Conservation (phyloP, 495 filamentous ascomycete species). For the Penicillium parvum region DNA sequence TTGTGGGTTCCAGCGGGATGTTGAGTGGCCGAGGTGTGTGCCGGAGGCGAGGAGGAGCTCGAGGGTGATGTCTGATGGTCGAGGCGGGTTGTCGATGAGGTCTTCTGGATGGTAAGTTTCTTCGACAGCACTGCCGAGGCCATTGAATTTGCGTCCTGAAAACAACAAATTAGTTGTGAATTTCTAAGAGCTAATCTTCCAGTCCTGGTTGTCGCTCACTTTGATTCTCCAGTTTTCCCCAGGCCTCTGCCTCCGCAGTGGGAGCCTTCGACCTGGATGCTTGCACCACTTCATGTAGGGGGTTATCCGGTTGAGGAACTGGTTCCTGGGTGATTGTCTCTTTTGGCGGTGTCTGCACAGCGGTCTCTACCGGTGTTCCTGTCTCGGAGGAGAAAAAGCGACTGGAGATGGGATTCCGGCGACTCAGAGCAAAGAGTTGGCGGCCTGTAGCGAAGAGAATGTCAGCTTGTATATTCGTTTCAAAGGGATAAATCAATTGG, state of each 20-base stretch:
- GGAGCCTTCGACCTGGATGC: conserved; percentile 4
- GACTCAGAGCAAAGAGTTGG: conserved; percentile 38
- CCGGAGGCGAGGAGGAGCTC: conserved; percentile 89
- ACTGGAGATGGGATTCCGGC: conserved; percentile 31
- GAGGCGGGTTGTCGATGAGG: conserved; percentile 65
- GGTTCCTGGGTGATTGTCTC: too few relatives aligned
- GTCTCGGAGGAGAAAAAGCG: conserved; percentile 38
- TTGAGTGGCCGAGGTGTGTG: conserved; percentile 87
- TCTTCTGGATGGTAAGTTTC: conserved; percentile 59
- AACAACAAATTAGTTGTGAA: not conserved
- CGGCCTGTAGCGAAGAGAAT: conserved; percentile 28
- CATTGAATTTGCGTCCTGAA: conserved; percentile 31
- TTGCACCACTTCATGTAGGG: conserved; percentile 14
- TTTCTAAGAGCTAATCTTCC: too few relatives aligned
- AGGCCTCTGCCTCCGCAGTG: conserved; percentile 7
- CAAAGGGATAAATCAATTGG: not conserved
- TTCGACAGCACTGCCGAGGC: conserved; percentile 26
- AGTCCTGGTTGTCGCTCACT: conserved; percentile 18
- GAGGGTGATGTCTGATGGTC: conserved; percentile 74
- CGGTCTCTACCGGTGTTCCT: conserved; percentile 27
- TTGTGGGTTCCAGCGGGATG: conserved; percentile 89
- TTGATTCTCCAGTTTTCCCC: conserved; percentile 9
- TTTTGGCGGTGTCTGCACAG: conserved; percentile 15
- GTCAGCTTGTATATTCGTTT: conserved; percentile 4
- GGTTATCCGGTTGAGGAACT: conserved; percentile 10